These are phyloP conservation scores for Endothia cerciana DNA, from an alignment of 2,329 filamentous ascomycete species.

Conservation along the genomic window DNA sequence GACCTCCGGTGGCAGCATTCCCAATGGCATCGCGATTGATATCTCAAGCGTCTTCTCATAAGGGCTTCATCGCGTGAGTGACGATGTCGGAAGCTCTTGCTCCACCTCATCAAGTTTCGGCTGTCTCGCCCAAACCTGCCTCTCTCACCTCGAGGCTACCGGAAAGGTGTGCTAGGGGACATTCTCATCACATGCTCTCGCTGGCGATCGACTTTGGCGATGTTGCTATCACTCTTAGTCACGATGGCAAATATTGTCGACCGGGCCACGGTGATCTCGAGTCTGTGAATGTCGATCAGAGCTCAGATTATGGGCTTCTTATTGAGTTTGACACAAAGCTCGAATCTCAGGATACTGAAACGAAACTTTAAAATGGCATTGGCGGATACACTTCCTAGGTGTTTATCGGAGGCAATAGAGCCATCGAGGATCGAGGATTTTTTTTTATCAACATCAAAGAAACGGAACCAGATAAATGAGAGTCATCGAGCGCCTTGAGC, in stretches of 20 bases:
- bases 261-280: not conserved
- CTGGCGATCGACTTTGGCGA: not conserved
- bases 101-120: not conserved
- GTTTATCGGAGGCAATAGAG: not conserved
- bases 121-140: too few relatives aligned
- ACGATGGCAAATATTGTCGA: not conserved
- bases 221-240: not conserved
- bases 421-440: not conserved
- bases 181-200: not conserved
- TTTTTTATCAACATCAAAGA: not conserved
- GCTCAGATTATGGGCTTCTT: not conserved
- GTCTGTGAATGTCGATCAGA: not conserved
- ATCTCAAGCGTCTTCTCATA: not conserved
- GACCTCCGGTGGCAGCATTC: not conserved
- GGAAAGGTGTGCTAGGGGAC: not conserved
- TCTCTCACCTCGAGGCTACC: not conserved
- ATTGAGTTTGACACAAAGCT: not conserved
- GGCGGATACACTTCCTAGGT: not conserved
- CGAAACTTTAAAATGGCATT: not conserved
- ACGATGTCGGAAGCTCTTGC: not conserved
- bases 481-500: not conserved
- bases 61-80: not conserved
- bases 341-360: not conserved
- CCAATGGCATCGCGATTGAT: conserved; percentile 2
- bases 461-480: not conserved